Evolutionary conservation across 129 eudicot species (phyloP).

Genomic region (Arctium minus): DNA sequence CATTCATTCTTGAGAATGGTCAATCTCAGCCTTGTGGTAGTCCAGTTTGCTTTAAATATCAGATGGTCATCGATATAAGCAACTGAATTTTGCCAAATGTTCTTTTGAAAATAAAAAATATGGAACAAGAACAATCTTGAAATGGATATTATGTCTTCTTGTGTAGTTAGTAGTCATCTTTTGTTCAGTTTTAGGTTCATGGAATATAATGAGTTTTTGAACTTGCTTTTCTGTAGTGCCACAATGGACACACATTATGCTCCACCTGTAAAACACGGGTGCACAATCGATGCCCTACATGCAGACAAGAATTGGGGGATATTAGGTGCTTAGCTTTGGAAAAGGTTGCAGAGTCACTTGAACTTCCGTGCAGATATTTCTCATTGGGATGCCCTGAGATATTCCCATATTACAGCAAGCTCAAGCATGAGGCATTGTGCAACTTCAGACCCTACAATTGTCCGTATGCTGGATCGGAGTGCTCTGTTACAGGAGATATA

Average conservation of each 20-base stretch:
- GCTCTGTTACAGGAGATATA: conserved; percentile 86
- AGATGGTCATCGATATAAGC: too few relatives aligned
- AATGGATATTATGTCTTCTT: background rate
- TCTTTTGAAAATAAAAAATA: background rate
- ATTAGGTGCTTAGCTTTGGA: conserved; percentile 96
- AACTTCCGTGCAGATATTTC: conserved; percentile 78
- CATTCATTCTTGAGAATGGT: too few relatives aligned
- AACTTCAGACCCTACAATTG: conserved; percentile 90
- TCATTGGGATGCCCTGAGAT: conserved; percentile 85
- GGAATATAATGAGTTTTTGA: background rate
- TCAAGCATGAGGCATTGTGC: conserved; percentile 84
- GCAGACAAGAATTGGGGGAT: conserved; percentile 97
- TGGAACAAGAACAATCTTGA: background rate
- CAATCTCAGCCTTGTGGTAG: too few relatives aligned
- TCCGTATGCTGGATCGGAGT: conserved; percentile 96
- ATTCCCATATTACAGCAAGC: conserved; percentile 95
- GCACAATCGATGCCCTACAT: conserved; percentile 92
- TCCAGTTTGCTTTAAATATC: too few relatives aligned
- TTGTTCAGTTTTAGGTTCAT: background rate
- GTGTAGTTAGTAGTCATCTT: background rate
- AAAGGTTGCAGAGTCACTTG: conserved; percentile 95
- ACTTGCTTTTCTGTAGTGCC: conserved; percentile 70
- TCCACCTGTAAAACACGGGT: conserved; percentile 92
- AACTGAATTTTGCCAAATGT: background rate
- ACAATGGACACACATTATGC: conserved; percentile 95